Percentiles rank a stretch among this genome's conserved stretches.
Evolutionary conservation across 139 green algal genomes (phyloP).

Genomic region (Haematococcus lacustris): DNA sequence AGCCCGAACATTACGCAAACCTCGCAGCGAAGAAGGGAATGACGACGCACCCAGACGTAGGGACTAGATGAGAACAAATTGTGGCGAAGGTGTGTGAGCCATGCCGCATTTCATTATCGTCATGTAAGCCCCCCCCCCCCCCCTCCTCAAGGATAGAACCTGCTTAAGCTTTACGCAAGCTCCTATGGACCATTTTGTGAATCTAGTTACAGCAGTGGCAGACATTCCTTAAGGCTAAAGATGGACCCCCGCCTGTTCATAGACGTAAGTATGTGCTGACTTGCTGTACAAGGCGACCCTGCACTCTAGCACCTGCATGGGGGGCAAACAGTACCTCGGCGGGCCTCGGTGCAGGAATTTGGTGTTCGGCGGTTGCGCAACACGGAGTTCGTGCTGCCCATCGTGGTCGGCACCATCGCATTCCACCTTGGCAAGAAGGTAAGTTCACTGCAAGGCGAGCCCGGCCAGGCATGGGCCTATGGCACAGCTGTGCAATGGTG

Average conservation of each 20-base stretch:
- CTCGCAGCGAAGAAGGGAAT: too few relatives aligned
- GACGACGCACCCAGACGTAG: too few relatives aligned
- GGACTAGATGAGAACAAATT: too few relatives aligned
- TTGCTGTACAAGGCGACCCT: not conserved
- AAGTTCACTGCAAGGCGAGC: too few relatives aligned
- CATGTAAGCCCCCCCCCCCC: too few relatives aligned
- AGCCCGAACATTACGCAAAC: too few relatives aligned
- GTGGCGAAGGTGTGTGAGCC: too few relatives aligned
- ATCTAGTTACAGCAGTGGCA: not conserved
- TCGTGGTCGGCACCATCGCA: constrained; percentile 74
- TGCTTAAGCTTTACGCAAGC: not conserved
- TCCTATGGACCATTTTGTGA: not conserved
- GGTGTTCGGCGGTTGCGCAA: constrained; percentile 38
- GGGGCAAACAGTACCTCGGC: not conserved
- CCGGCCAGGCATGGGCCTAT: too few relatives aligned
- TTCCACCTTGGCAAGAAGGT: constrained; percentile 92
- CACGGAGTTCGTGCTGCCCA: constrained; percentile 65
- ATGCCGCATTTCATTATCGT: too few relatives aligned
- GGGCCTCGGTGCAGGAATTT: constrained; percentile 12
- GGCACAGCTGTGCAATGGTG: too few relatives aligned
- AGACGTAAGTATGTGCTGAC: not conserved
- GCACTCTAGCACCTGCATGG: not conserved
- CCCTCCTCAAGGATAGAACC: too few relatives aligned
- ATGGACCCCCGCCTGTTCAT: not conserved
- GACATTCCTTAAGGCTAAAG: not conserved